A percentile compares a stretch with the other conserved stretches of the same genome.
Conservation (phyloP, 345 rosid genomes). For the Nasturtium officinale region DNA sequence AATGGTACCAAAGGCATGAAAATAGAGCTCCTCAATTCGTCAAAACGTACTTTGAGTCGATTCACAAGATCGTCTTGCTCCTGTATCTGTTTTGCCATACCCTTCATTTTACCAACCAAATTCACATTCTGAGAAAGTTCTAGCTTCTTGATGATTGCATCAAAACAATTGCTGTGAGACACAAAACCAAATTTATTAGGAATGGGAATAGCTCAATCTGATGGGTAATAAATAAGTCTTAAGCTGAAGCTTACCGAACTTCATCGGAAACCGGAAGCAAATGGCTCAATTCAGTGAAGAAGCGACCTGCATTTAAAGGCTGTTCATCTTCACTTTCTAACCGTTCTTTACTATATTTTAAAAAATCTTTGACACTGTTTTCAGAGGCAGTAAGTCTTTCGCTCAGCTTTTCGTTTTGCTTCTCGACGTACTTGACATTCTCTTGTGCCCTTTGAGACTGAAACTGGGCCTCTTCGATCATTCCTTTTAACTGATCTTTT, state of each 20-base stretch:
- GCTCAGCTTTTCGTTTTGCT: constrained; percentile 60
- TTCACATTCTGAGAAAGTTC: constrained; percentile 41
- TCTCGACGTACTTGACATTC: constrained; percentile 45
- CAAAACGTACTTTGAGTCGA: constrained; percentile 53
- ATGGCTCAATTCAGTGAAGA: constrained; percentile 43
- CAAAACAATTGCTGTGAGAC: constrained; percentile 40
- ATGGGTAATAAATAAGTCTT: not conserved
- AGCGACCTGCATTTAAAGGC: constrained; percentile 29
- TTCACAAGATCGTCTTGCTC: constrained; percentile 62
- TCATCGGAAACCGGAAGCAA: constrained; percentile 43
- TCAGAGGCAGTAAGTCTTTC: constrained; percentile 48
- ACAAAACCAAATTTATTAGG: constrained; percentile 22
- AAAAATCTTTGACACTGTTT: constrained; percentile 42
- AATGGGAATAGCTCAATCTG: not conserved
- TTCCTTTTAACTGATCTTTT: constrained; percentile 47
- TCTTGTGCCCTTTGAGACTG: constrained; percentile 51
- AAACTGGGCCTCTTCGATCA: constrained; percentile 55
- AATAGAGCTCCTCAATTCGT: not conserved
- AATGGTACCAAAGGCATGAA: not conserved
- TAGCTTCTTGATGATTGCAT: constrained; percentile 45
- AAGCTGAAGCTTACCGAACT: constrained; percentile 51
- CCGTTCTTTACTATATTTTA: constrained; percentile 49
- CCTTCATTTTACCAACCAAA: constrained; percentile 46
- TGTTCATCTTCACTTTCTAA: constrained; percentile 45
- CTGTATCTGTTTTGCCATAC: constrained; percentile 58